A percentile compares a stretch with the other conserved stretches of the same genome.
phyloP scores from a whole-genome alignment of 129 eudicot genomes.

The Flaveria bidentis region DNA sequence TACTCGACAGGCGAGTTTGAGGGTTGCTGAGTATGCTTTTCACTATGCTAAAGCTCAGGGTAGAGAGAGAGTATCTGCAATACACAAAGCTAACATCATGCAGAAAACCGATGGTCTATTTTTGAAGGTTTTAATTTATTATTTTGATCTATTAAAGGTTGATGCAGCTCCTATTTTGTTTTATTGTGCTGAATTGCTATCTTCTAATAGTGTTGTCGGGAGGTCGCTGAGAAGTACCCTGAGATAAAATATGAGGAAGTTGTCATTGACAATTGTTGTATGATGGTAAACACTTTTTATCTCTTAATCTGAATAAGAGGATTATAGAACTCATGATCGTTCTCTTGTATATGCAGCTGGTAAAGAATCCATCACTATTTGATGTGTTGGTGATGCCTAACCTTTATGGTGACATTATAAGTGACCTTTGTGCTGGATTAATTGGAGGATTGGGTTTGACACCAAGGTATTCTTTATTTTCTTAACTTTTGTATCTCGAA shows the following conservation, averaged over 20 bases:
- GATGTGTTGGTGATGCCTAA: constrained; percentile 95
- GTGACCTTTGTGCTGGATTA: constrained; percentile 96
- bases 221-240: constrained; percentile 96
- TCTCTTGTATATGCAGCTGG: constrained; percentile 54
- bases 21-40: constrained; percentile 98
- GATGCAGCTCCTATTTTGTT: neutral
- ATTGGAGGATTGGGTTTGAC: constrained; percentile 87
- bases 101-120: constrained; percentile 96
- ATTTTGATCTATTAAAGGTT: constrained; percentile 8
- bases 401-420: constrained; percentile 85
- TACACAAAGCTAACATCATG: constrained; percentile 98
- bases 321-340: constrained; percentile 5
- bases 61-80: constrained; percentile 86
- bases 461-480: constrained; percentile 59
- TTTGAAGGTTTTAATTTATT: constrained; percentile 55
- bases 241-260: constrained; percentile 92
- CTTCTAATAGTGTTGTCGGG: constrained; percentile 74
- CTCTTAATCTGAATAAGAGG: neutral
- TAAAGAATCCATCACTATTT: constrained; percentile 90
- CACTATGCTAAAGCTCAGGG: constrained; percentile 88
- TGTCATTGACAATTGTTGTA: constrained; percentile 90
- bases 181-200: constrained; percentile 19
- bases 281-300: constrained; percentile 61
- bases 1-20: constrained; percentile 89
- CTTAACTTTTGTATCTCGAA: constrained; percentile 1